Evolutionary conservation across 2,329 filamentous ascomycete genomes (phyloP).

Genomic region (Botrytis fragariae): DNA sequence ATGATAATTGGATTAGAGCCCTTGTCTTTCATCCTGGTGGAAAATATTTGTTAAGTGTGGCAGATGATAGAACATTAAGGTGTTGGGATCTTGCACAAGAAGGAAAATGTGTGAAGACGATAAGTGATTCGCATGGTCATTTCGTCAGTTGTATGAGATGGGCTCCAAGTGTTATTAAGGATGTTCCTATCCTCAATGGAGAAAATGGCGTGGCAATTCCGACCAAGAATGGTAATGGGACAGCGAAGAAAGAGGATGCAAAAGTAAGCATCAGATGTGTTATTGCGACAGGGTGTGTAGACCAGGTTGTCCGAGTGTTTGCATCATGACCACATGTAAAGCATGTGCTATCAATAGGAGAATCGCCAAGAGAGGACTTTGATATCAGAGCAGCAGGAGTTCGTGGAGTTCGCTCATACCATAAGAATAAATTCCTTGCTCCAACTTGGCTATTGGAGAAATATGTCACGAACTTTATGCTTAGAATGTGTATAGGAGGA

Average conservation of each 20-base stretch:
- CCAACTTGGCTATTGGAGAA: conserved; percentile 16
- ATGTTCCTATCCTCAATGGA: conserved; percentile 46
- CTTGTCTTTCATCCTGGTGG: conserved; percentile 89
- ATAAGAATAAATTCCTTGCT: conserved; percentile 17
- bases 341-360: conserved; percentile 16
- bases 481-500: conserved; percentile 5
- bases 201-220: conserved; percentile 46
- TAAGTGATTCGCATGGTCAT: conserved; percentile 74
- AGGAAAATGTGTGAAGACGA: conserved; percentile 80
- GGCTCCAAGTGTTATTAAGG: conserved; percentile 74
- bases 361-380: conserved; percentile 2
- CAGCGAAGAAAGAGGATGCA: conserved; percentile 42
- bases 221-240: conserved; percentile 46
- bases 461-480: conserved; percentile 16
- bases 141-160: conserved; percentile 86
- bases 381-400: conserved; percentile 6
- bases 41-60: conserved; percentile 81
- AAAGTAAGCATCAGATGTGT: conserved; percentile 75
- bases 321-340: conserved; percentile 44
- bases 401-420: conserved; percentile 15
- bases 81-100: conserved; percentile 95
- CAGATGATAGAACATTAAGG: conserved; percentile 86
- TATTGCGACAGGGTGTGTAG: conserved; percentile 83
- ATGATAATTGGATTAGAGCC: conserved; percentile 91
- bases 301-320: conserved; percentile 76